Evolutionary conservation across 2,329 filamentous ascomycete genomes (phyloP).

Genomic region (Fusarium drepaniforme): DNA sequence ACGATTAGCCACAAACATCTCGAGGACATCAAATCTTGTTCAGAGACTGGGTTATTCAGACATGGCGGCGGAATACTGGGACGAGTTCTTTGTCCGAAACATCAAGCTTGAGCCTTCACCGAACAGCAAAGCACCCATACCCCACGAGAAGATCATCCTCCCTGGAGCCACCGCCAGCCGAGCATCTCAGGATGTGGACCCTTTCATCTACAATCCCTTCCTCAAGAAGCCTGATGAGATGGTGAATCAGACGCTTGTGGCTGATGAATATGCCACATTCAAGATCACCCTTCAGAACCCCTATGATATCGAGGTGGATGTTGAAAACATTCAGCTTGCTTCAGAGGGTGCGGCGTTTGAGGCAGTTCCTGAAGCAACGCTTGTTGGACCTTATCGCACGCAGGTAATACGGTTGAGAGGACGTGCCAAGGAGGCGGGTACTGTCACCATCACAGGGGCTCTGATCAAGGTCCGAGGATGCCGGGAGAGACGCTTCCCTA

Average conservation of each 20-base stretch:
- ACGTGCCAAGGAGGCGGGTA: constrained; percentile 74
- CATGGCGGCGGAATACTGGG: constrained; percentile 91
- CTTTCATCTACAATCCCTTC: constrained; percentile 97
- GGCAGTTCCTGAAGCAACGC: constrained; percentile 71
- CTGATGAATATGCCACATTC: constrained; percentile 82
- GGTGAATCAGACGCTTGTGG: constrained; percentile 78
- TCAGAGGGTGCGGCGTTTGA: constrained; percentile 80
- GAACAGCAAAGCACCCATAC: constrained; percentile 71
- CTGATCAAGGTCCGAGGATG: constrained; percentile 85
- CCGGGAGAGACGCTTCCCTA: constrained; percentile 83
- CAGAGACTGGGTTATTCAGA: constrained; percentile 78
- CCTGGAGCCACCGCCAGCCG: constrained; percentile 63
- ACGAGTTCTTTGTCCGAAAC: constrained; percentile 89
- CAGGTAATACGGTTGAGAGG: constrained; percentile 82
- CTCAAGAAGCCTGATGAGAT: constrained; percentile 74
- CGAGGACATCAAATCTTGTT: constrained; percentile 83
- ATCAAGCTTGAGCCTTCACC: constrained; percentile 76
- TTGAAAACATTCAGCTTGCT: constrained; percentile 84
- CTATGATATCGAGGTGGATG: constrained; percentile 91
- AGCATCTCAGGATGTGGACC: constrained; percentile 75
- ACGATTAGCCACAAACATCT: constrained; percentile 85
- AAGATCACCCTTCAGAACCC: constrained; percentile 91
- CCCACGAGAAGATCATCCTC: constrained; percentile 70
- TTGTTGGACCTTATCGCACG: constrained; percentile 85
- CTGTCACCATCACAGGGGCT: constrained; percentile 81